Percentiles rank a stretch among this genome's conserved stretches.
Conservation (phyloP, 2,329 filamentous ascomycete species). For the Sodiomyces alkalinus region DNA sequence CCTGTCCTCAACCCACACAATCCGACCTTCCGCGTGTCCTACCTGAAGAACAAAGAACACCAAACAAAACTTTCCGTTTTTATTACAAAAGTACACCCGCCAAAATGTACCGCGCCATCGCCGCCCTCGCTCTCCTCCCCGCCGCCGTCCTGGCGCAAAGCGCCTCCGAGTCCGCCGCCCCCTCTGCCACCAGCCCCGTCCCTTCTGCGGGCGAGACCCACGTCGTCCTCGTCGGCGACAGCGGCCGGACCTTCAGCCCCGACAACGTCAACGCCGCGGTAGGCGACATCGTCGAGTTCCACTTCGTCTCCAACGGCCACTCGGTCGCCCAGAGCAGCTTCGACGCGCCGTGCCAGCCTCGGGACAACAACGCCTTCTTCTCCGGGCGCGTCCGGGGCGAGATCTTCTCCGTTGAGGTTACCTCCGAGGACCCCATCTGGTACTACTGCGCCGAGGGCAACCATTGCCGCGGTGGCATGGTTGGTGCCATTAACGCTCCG, state of each 20-base stretch:
- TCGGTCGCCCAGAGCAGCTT: conserved; percentile 47
- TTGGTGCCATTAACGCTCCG: conserved; percentile 24
- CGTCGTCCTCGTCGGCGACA: conserved; percentile 12
- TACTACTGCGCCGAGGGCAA: conserved; percentile 44
- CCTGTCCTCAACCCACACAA: no score
- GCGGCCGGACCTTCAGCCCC: conserved; percentile 31
- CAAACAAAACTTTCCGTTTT: no score
- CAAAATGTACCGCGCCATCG: no score
- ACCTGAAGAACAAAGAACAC: no score
- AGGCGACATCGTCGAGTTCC: conserved; percentile 31
- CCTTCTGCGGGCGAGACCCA: conserved; percentile 3
- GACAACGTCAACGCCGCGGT: conserved; percentile 31
- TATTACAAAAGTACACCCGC: no score
- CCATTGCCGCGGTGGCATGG: conserved; percentile 48
- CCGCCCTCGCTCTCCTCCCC: no score
- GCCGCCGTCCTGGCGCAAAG: no score
- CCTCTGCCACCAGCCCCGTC: background rate
- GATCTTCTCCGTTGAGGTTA: conserved; percentile 9
- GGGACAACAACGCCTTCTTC: conserved; percentile 33
- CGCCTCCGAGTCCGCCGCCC: conserved; percentile 1
- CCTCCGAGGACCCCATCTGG: conserved; percentile 43
- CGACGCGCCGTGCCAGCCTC: conserved; percentile 40
- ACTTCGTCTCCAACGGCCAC: conserved; percentile 35
- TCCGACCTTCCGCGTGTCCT: no score
- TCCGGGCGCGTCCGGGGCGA: conserved; percentile 21